Evolutionary conservation across 768 basidiomycete genomes (phyloP).

Genomic region (Lentinula boryana): DNA sequence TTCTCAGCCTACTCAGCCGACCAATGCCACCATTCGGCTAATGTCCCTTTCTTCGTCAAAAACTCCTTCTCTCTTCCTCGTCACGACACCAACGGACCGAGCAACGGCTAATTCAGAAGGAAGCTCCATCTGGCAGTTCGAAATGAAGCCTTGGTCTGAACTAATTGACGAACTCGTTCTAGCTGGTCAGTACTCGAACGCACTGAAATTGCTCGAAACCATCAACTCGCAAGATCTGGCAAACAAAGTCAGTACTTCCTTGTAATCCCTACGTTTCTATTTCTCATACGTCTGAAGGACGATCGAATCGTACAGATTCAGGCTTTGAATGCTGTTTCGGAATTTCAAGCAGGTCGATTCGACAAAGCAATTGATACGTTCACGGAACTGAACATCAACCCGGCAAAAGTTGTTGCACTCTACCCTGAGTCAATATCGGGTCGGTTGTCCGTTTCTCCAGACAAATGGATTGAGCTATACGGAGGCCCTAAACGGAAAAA

Average conservation of each 20-base stretch:
- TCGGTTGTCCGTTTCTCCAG: constrained; percentile 59
- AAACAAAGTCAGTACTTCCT: constrained; percentile 51
- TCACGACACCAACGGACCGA: constrained; percentile 74
- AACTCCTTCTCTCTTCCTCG: constrained; percentile 53
- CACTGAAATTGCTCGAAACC: constrained; percentile 69
- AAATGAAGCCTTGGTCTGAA: constrained; percentile 67
- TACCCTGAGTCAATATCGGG: constrained; percentile 83
- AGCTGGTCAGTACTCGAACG: constrained; percentile 66
- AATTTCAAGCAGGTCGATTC: constrained; percentile 65
- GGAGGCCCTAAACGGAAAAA: constrained; percentile 51
- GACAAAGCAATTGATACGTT: constrained; percentile 83
- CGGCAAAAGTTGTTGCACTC: constrained; percentile 87
- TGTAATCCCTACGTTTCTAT: background rate
- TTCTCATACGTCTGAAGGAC: constrained; percentile 29
- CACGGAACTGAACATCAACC: constrained; percentile 84
- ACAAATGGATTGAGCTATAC: constrained; percentile 76
- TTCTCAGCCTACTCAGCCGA: constrained; percentile 14
- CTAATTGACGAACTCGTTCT: constrained; percentile 82
- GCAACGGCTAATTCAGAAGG: constrained; percentile 61
- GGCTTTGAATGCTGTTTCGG: constrained; percentile 71
- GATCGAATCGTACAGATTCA: constrained; percentile 54
- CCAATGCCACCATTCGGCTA: constrained; percentile 54
- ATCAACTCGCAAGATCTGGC: constrained; percentile 53
- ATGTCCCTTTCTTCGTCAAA: constrained; percentile 48
- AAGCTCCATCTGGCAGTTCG: constrained; percentile 70